These are phyloP conservation scores for Umbelopsis sp. DNA, from an alignment of 192 early-diverging fungal species.

Conservation along the genomic window DNA sequence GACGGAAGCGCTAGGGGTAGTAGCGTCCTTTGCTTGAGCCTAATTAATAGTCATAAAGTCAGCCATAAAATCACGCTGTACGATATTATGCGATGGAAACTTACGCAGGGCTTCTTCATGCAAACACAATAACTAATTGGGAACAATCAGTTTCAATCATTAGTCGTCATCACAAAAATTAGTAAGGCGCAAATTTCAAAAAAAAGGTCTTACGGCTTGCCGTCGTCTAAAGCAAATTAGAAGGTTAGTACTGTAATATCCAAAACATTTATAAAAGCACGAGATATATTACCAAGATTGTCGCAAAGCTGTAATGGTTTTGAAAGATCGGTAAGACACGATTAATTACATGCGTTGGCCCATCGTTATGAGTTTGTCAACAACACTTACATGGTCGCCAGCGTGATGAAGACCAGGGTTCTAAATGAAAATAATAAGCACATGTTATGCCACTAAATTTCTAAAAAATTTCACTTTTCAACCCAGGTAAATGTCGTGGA, in stretches of 20 bases:
- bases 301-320: constrained; percentile 20
- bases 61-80: neutral
- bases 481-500: neutral
- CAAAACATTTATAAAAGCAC: neutral
- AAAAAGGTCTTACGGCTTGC: constrained; percentile 16
- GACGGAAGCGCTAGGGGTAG: neutral
- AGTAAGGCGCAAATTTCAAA: too few relatives aligned
- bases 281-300: constrained; percentile 20
- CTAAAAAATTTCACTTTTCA: neutral
- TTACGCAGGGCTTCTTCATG: constrained; percentile 25
- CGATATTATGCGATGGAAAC: too few relatives aligned
- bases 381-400: constrained; percentile 23
- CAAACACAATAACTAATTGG: constrained; percentile 25
- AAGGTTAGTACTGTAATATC: neutral
- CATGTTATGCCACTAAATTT: neutral
- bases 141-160: neutral
- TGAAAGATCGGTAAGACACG: neutral
- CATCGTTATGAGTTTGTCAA: neutral
- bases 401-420: constrained; percentile 32
- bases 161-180: neutral
- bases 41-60: neutral
- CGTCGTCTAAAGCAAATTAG: neutral
- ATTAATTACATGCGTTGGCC: too few relatives aligned
- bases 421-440: neutral
- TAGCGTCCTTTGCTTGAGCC: neutral